These are phyloP conservation scores for Linum trigynum DNA, from an alignment of 345 rosid species.

Conservation along the genomic window DNA sequence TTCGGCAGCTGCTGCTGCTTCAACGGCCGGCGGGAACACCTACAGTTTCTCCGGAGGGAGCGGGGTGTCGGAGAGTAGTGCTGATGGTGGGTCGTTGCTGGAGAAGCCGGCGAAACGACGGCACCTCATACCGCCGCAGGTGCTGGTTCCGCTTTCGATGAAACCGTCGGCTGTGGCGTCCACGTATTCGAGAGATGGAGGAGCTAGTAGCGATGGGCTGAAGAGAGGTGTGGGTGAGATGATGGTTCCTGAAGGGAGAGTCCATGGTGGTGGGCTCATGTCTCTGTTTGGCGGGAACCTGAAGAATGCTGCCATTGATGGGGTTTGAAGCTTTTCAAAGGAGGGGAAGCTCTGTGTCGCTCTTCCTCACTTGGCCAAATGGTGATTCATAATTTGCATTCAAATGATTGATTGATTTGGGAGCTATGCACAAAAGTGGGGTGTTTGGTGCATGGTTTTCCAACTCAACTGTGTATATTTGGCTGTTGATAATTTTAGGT, in stretches of 20 bases:
- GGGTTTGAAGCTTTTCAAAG: too few relatives aligned
- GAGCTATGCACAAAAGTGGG: too few relatives aligned
- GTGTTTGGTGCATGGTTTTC: too few relatives aligned
- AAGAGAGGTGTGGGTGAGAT: background rate
- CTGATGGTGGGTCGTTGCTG: constrained; percentile 16
- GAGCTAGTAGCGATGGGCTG: constrained; percentile 19
- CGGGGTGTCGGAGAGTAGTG: constrained; percentile 44
- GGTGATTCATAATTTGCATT: too few relatives aligned
- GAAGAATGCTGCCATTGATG: constrained; percentile 25
- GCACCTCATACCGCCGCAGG: constrained; percentile 73
- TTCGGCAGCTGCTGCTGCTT: constrained; percentile 31
- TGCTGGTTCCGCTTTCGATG: constrained; percentile 86
- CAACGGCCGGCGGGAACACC: constrained; percentile 28
- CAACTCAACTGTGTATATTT: too few relatives aligned
- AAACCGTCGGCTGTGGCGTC: constrained; percentile 40
- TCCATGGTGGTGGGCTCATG: constrained; percentile 91
- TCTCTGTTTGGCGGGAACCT: constrained; percentile 66
- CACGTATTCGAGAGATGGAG: constrained; percentile 24
- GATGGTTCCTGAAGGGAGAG: constrained; percentile 93
- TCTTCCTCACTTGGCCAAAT: too few relatives aligned
- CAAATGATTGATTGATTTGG: too few relatives aligned
- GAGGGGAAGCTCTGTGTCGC: too few relatives aligned
- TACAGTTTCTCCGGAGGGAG: constrained; percentile 51
- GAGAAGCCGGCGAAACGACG: constrained; percentile 42
- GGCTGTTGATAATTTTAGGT: too few relatives aligned